These are phyloP conservation scores for Amaranthus palmeri DNA, from an alignment of 148 eudicot genomes.

Conservation along the genomic window DNA sequence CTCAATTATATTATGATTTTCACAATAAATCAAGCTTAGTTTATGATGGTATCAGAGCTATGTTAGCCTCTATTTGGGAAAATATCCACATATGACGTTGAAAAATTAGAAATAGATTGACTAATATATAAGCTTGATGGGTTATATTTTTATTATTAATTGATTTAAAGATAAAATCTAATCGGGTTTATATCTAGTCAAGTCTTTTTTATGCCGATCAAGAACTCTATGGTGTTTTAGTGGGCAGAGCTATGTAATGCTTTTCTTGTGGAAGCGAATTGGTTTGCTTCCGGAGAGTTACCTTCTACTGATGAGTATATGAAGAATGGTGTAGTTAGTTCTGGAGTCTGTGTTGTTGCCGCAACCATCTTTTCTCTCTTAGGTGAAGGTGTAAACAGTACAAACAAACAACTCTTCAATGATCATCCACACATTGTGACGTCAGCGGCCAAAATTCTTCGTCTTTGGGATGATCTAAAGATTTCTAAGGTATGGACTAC, in stretches of 20 bases:
- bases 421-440: conserved; percentile 25
- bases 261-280: conserved; percentile 52
- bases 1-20: no score
- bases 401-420: conserved; percentile 5
- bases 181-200: no score
- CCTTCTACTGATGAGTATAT: conserved; percentile 51
- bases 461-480: conserved; percentile 67
- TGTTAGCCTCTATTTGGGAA: no score
- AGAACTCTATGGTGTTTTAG: conserved; percentile 16
- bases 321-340: conserved; percentile 40
- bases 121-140: no score
- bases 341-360: conserved; percentile 43
- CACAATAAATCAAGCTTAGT: no score
- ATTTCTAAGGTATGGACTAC: conserved; percentile 36
- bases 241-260: conserved; percentile 55
- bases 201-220: no score
- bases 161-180: no score
- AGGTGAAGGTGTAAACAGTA: conserved; percentile 28
- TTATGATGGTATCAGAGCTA: no score
- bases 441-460: conserved; percentile 45
- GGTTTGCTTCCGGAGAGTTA: conserved; percentile 39
- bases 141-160: no score
- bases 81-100: no score
- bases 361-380: conserved; percentile 44
- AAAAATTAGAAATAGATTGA: no score